Base-by-base conservation (phyloP, 495 filamentous ascomycete species). In the Penicillium argentinense region DNA sequence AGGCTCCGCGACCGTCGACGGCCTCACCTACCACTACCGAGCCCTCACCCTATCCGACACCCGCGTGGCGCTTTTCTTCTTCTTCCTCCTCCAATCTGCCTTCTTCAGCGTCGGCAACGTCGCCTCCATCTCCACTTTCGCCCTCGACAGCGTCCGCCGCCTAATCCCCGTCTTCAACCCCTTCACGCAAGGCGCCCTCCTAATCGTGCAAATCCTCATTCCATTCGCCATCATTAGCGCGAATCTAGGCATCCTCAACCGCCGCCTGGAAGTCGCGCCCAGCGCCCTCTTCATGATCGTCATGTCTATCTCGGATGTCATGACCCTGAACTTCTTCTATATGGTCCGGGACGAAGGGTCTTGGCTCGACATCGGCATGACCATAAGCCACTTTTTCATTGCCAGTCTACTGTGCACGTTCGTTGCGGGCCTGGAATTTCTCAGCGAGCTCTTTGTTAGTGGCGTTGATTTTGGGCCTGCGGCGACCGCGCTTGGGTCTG, bases 91-190 rank as follows among this genome's bases (percentile, higher is more conserved):
- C 12, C 92, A 97, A 67, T 87, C 91, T 17, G 95, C 87, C 26
- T 99, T 99, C 75, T 99, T 99, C 78, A 86, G 85, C 69, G 96
- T 91, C 2, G 95, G 95, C 51, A 99, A 99, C 69, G 83, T 99
- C 39, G 93, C 95, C 4, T 96, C 91, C 4, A 68, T 99, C 44
- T 95, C 91, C 24, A 89, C 92, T 6, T 99, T 99, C 79, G 91
- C 86, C 27, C 77, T 99, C 13, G 93, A 97, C 36, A 88, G 84
- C 61, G 93, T 99, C 19, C 81, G 75, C 69, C 87, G 95, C 9
- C 82, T 99, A n/a, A 78, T 97, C 43, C 95, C 95, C 8, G 72
- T 97, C 54, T 99, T 99, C 69, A 84, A 89, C 56, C 95, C 93
- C 18, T 97, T 97, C 62, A 87, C 83, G 30, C 95, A 97, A 71